Conservation (phyloP, 2,329 filamentous ascomycete species). For the Pseudogymnoascus sp. region DNA sequence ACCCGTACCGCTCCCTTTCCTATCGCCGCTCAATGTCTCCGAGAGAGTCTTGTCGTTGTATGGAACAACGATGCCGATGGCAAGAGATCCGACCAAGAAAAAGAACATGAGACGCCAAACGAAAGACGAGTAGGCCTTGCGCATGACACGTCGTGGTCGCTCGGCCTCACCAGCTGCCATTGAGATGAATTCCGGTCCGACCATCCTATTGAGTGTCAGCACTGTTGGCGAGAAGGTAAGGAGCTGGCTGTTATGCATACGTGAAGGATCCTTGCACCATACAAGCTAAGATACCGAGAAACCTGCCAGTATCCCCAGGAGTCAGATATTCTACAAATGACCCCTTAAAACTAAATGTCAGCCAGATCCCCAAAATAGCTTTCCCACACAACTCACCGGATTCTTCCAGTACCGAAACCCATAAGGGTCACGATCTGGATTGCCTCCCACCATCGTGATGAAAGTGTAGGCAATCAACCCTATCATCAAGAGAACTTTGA, state of each 20-base stretch:
- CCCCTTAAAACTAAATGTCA: conserved; percentile 58
- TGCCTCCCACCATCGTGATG: conserved; percentile 74
- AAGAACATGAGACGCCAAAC: conserved; percentile 65
- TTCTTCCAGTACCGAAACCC: conserved; percentile 62
- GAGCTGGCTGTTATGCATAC: conserved; percentile 47
- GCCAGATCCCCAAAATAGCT: conserved; percentile 53
- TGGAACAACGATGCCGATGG: conserved; percentile 56
- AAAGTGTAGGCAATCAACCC: conserved; percentile 70
- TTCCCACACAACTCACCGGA: conserved; percentile 60
- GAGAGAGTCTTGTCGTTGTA: conserved; percentile 51
- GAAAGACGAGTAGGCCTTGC: conserved; percentile 62
- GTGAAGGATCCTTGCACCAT: conserved; percentile 70
- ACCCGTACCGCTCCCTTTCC: background rate
- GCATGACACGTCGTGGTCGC: conserved; percentile 54
- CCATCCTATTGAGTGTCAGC: conserved; percentile 53
- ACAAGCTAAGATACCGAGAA: conserved; percentile 64
- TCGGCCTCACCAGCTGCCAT: conserved; percentile 63
- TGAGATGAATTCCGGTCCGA: conserved; percentile 57
- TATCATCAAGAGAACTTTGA: conserved; percentile 50
- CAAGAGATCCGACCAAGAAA: conserved; percentile 60
- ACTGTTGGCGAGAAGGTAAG: conserved; percentile 58
- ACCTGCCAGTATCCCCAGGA: conserved; percentile 35
- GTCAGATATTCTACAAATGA: conserved; percentile 38
- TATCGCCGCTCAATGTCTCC: conserved; percentile 41
- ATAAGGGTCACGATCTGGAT: conserved; percentile 61